Evolutionary conservation across 495 filamentous ascomycete species (phyloP).

Genomic region (Tuber indicum): DNA sequence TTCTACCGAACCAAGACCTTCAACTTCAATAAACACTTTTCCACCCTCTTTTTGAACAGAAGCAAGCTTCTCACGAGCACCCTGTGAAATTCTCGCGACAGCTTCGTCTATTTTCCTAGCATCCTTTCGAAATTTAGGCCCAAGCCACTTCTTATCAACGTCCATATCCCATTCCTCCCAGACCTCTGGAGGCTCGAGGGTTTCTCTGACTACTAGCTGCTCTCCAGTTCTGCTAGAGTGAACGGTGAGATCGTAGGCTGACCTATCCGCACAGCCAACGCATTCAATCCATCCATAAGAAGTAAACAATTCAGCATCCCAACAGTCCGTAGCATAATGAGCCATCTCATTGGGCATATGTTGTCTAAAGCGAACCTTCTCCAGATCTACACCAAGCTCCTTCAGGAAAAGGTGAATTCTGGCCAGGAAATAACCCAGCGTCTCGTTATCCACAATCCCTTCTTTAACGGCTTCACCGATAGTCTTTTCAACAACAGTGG

Average conservation of each 20-base stretch:
- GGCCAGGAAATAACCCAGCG: slow-evolving; percentile 63
- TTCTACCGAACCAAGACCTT: slow-evolving; percentile 55
- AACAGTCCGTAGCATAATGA: slow-evolving; percentile 64
- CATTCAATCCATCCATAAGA: slow-evolving; percentile 67
- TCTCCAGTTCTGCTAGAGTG: slow-evolving; percentile 59
- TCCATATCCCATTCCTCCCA: slow-evolving; percentile 58
- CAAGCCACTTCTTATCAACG: slow-evolving; percentile 60
- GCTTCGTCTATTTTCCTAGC: slow-evolving; percentile 56
- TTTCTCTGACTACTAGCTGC: slow-evolving; percentile 55
- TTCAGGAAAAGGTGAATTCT: slow-evolving; percentile 59
- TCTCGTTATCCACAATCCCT: slow-evolving; percentile 62
- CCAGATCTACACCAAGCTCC: slow-evolving; percentile 56
- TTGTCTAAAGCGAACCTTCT: slow-evolving; percentile 61
- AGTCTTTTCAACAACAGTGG: slow-evolving; percentile 49
- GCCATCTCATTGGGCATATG: slow-evolving; percentile 71
- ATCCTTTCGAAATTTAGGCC: slow-evolving; percentile 59
- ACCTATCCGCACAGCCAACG: slow-evolving; percentile 63
- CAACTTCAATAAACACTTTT: slow-evolving; percentile 53
- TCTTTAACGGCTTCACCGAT: slow-evolving; percentile 57
- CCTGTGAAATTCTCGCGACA: slow-evolving; percentile 52
- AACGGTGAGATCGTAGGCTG: slow-evolving; percentile 60
- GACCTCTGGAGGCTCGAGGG: slow-evolving; percentile 50
- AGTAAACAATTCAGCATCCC: slow-evolving; percentile 61
- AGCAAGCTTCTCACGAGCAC: slow-evolving; percentile 52
- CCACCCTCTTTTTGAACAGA: slow-evolving; percentile 49